Evolutionary conservation across 768 basidiomycete species (phyloP), one percentile per base, ranked within the genome.

Genomic region (Boletus fagicola): DNA sequence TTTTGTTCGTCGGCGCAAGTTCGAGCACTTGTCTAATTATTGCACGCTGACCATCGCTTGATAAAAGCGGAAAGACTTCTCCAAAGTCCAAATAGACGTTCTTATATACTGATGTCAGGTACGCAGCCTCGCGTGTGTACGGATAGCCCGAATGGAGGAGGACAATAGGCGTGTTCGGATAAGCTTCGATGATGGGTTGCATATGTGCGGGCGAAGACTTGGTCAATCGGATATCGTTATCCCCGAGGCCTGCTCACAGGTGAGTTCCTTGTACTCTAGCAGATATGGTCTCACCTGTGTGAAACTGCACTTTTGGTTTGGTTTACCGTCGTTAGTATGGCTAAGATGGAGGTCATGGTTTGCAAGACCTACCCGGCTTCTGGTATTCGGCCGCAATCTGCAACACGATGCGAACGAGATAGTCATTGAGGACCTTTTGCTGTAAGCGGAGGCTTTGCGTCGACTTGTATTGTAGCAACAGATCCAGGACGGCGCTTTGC

Each of bases 11-110:
- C 13, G 90, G 90, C 18, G 80, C 76, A 15, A 90, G 72, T 68
- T 92, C 90, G 2, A 92, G 72, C 22, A 88, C 73, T 65, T 91
- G 83, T 26, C 76, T 78, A 30, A 91, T 69, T 46, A 85, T 77
- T 0, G 70, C 64, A 12, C 80, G 75, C 68, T 91, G 90, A 3
- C 88, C 90, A 7, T 80, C 76, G 0, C 73, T 75, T 0, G 86
- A 86, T 42, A 92, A 73, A 53, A 82, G 74, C 0, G 88, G 88
- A 59, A 90, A 92, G 20, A 90, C 75, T 80, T 88, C 87, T 40
- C 90, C 90, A 67, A 92, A 88, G 69, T 92, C 90, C 45, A 91
- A 74, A 64, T 80, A 91, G 12, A 90, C 89, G 60, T 92, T 92
- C 49, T 75, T 66, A 61, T 90, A 90, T 12, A 87, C 81, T 0